Evolutionary conservation across 768 basidiomycete species (phyloP), one percentile per base, ranked within the genome.

Genomic region (Lepiota subincarnata): DNA sequence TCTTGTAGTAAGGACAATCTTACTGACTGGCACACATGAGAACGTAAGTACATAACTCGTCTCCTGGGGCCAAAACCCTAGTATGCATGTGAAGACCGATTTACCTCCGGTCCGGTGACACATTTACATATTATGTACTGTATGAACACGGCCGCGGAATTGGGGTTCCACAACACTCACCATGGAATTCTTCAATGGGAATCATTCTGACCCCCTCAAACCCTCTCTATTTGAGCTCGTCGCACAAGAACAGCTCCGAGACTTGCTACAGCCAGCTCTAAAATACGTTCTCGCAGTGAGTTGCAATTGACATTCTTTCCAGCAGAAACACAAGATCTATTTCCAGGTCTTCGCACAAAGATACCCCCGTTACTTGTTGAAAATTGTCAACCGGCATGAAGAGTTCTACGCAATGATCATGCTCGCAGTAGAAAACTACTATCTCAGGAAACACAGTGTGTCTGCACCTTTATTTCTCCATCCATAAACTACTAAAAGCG

Each of bases 371-470:
- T 95, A 98, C 68, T 79, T 98, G 26, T 71, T 99, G 39, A 84
- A 86, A 14, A 76, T 98, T 49, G 91, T 97, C 13, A 98, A 98
- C 68, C 75, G 84, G 28, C 97, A 99, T 74, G 97, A 99, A 67
- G 95, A 98, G 67, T 92, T 97, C 68, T 98, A 97, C 62, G 90
- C 94, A 0, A 59, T 80, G 12, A 75, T 96, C 57, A 91, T 98
- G 86, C 71, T 95, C 50, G 77, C 93, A 53, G 86, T 98, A 14
- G 97, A 99, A 71, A 76, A 85, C 13, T 85, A 96, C 71, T 95
- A 97, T 69, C 84, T 99, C 52, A 81, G 80, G 57, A 88, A 84
- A 65, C 84, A 95, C 62, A 83, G 95, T 94, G 57, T 55, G 86
- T 67, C 22, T 39, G n/a, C 41, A 11, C 11, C 28, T 39, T 18